Base-by-base conservation (phyloP, 139 green algal genomes). In the Chlamydomonas sphaeroides region DNA sequence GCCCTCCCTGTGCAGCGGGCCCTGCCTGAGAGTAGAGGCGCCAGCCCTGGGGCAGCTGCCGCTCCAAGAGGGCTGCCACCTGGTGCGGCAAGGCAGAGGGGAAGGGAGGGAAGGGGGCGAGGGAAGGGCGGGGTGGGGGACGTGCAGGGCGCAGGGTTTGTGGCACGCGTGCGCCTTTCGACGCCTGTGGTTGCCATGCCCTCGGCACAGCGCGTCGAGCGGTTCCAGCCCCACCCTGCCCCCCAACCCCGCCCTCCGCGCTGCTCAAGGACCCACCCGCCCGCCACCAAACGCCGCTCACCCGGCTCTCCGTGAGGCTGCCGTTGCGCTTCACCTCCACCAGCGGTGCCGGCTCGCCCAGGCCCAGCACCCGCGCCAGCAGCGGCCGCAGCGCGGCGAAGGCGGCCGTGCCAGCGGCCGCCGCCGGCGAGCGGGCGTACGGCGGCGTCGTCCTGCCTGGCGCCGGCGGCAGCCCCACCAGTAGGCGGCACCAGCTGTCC, bases 31-130 rank as follows among this genome's bases (percentile, higher is more conserved):
- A 21, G 56, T 62, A 62, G 23, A 62, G 56, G 17, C 56, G 61
- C 81, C 81, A 86, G 17, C 81, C 81, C 15, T 25, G 20, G 6
- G 81, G 70, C 63, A 86, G 70, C 71, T 77, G 39, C 2, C 49
- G 33, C 33, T 62, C 18, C 81, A 86, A 20, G 42, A 78, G 71
- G 39, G 48, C 49, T 5, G 71, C 71, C 18, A 79, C 71, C 71
- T 79, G 71, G 35, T 0, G 45, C 7, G 69, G 14, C 14, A 1
- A 26, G 8, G 61, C 6, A 6, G 30, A 66, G 61, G 61, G n/a
- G 56, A 63, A 32, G 21, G 25, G 56, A 25, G 56, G n/a, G n/a
- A 4, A 35, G 7, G 8, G 32, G 56, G 56, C 2, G 26, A 32
- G 56, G 25, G 15, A 2, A 14, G 56, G 56, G 2, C 26, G 20